Evolutionary conservation across 2,329 filamentous ascomycete species (phyloP), one percentile per base, ranked within the genome.

Genomic region (Colletotrichum sp.): DNA sequence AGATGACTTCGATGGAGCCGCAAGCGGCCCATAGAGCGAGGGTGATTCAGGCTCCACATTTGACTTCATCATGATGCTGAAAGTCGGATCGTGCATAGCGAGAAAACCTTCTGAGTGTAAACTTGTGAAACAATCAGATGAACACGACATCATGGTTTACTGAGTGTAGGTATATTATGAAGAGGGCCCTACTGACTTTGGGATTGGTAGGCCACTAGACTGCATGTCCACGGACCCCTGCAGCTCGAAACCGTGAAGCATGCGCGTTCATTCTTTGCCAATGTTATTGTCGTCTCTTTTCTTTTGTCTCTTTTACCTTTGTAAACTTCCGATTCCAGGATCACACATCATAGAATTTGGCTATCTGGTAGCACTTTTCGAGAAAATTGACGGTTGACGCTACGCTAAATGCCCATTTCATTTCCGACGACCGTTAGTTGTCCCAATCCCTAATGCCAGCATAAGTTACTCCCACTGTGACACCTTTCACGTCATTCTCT

Each of bases 1-100:
- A 22, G 19, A n/a, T 44, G 19, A n/a, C 0, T 2, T n/a, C 1
- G 19, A 3, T 3, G 5, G 19, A 12, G 5, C 39, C 9, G 19
- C 39, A 44, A 44, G 9, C 39, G 19, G 39, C 39, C 39, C 39
- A 44, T 44, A 44, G 19, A 44, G 39, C 39, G 19, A 44, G 39
- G 0, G 39, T 3, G 19, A 12, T n/a, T 6, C 1, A 6, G 39
- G 39, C 39, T 11, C 39, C 39, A 44, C 39, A 44, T 6, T 44
- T 44, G 9, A 44, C 9, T 6, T 44, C 39, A 44, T 44, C 19
- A 6, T 2, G 39, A n/a, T 44, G 39, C 39, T 44, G 8, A 44
- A 44, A 19, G 36, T 39, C 16, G 36, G 16, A 39, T 39, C 16
- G 3, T 11, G 8, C 8, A 39, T 19, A 8, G 28, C 7, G 15